These are phyloP conservation scores for Pythium sukuiense DNA, from an alignment of 352 stramenopile genomes.

Conservation along the genomic window DNA sequence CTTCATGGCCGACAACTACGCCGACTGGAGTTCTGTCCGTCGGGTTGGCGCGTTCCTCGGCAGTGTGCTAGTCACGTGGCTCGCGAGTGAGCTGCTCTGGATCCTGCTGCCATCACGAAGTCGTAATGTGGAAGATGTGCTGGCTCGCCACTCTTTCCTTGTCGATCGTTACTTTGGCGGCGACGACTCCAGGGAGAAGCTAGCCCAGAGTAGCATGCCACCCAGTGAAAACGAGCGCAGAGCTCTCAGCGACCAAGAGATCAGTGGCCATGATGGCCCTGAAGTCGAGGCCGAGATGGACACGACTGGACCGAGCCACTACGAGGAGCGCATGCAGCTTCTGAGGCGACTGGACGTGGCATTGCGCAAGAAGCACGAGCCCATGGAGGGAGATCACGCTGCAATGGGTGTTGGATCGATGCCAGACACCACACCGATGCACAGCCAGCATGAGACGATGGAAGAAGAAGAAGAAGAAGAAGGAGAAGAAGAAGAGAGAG, in stretches of 20 bases:
- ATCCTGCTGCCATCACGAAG: conserved; percentile 15
- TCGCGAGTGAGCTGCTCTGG: conserved; percentile 25
- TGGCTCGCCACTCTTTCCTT: conserved; percentile 28
- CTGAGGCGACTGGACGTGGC: conserved; percentile 25
- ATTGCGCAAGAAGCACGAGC: conserved; percentile 12
- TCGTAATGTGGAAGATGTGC: conserved; percentile 1
- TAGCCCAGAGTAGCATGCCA: not conserved
- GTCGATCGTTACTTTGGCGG: conserved; percentile 28
- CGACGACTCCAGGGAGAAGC: not conserved
- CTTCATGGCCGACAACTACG: conserved; percentile 32
- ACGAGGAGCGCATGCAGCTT: conserved; percentile 18
- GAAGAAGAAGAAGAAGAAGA: conserved; percentile 3
- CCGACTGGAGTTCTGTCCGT: conserved; percentile 20
- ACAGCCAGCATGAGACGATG: not conserved
- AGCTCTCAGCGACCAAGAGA: not conserved
- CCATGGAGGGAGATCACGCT: not conserved
- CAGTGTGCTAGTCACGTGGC: conserved; percentile 14
- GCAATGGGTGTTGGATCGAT: not conserved
- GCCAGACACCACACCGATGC: not conserved
- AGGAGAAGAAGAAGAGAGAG: conserved; percentile 7
- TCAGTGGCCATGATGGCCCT: not conserved
- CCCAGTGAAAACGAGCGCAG: conserved; percentile 8
- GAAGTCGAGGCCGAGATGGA: not conserved
- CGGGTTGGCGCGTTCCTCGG: conserved; percentile 29
- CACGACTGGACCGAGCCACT: not conserved